Base-by-base conservation (phyloP, 345 rosid species). In the Aquilaria malaccensis region DNA sequence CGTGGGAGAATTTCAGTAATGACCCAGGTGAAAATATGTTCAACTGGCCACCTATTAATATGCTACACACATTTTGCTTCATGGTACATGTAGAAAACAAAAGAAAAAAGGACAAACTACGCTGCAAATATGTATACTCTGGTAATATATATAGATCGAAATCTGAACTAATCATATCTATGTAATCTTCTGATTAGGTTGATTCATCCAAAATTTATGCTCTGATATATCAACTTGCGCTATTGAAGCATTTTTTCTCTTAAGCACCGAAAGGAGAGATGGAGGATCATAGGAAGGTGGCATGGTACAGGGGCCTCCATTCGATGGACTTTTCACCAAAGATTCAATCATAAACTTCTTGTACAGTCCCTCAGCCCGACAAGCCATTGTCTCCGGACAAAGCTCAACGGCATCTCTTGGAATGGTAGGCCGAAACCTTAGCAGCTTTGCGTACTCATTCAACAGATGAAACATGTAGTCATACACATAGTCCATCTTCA, bases 401-500 rank as follows among this genome's bases (percentile, higher is more conserved):
- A 80, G 61, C 64, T 81, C 80, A 6, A 52, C 32, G 0, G 89
- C 95, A 9, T 70, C 62, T 11, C 5, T 30, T 0, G 94, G 83
- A 46, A 83, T 43, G n/a, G 60, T 69, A 0, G 96, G 89, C 70
- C 80, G 80, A 67, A 70, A 84, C 61, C 50, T 76, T 72, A 89
- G 68, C 13, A 86, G 82, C 76, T 80, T 86, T 0, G 91, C 71
- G 45, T 86, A 89, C 69, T 79, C 83, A 7, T 59, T 86, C 70
- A 86, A 61, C 12, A 86, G 86, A 79, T 86, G 96, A 66, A 77
- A 81, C 91, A 89, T 84, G 82, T 89, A 89, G 57, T 89, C 87
- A 55, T 89, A 86, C 13, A 86, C 91, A 2, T 70, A 74, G 43
- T 86, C 90, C 76, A 86, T 79, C 75, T 75, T 81, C 80, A 86